Percentiles rank a stretch among this genome's conserved stretches.
phyloP scores from a whole-genome alignment of 106 monocot species.

The Platanthera zijinensis region DNA sequence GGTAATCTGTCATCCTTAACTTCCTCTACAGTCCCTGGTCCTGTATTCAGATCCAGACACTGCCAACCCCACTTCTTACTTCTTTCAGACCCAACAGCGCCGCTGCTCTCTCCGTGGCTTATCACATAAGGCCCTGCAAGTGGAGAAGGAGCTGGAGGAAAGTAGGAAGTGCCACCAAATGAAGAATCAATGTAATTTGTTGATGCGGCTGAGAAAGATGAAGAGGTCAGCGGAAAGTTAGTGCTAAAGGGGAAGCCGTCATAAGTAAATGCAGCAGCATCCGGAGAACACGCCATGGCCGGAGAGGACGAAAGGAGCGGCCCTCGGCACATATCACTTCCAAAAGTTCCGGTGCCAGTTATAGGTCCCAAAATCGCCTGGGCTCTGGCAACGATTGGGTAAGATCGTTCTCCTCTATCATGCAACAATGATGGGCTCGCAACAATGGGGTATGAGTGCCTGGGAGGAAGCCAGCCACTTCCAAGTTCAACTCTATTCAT shows the following conservation, averaged over 20 bases:
- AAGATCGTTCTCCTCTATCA: constrained; percentile 38
- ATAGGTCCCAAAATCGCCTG: constrained; percentile 33
- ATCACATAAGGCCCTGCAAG: constrained; percentile 38
- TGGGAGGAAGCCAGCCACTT: constrained; percentile 40
- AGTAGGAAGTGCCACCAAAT: constrained; percentile 26
- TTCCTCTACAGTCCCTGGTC: constrained; percentile 47
- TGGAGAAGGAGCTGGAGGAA: constrained; percentile 37
- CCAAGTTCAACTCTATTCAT: constrained; percentile 33
- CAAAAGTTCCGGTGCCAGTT: constrained; percentile 20
- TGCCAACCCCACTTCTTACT: constrained; percentile 38
- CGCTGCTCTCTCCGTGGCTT: constrained; percentile 28
- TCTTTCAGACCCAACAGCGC: constrained; percentile 21
- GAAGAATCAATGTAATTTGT: constrained; percentile 27
- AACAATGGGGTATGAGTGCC: constrained; percentile 39
- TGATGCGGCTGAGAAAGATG: constrained; percentile 28
- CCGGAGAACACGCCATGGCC: constrained; percentile 31
- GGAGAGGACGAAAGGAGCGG: constrained; percentile 41
- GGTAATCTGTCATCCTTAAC: constrained; percentile 26
- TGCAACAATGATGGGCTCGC: constrained; percentile 34
- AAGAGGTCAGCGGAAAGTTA: constrained; percentile 29
- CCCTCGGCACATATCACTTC: constrained; percentile 37
- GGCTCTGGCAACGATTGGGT: constrained; percentile 28
- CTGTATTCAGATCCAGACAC: constrained; percentile 73
- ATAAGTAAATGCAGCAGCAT: constrained; percentile 39
- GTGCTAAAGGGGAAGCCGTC: constrained; percentile 34